Evolutionary conservation across 345 rosid genomes (phyloP).

Genomic region (Hirschfeldia incana): DNA sequence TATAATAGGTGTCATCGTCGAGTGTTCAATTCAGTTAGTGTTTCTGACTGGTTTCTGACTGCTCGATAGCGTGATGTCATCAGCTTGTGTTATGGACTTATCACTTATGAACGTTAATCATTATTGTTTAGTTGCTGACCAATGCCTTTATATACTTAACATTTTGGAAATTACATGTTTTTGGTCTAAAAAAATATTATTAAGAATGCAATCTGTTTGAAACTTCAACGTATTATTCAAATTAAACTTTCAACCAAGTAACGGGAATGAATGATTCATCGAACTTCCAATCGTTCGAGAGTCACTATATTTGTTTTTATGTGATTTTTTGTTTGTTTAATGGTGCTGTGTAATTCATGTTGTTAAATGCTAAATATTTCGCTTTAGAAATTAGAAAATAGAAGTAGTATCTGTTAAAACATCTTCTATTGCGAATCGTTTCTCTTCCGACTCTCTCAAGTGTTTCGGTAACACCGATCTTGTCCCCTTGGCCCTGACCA

Average conservation of each 20-base stretch:
- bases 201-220: neutral
- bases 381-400: neutral
- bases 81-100: neutral
- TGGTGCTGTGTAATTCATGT: no score
- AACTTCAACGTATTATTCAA: neutral
- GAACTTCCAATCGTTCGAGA: no score
- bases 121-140: neutral
- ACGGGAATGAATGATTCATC: no score
- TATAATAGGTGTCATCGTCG: constrained; percentile 6
- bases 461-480: no score
- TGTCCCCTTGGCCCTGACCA: no score
- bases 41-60: constrained; percentile 14
- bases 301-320: no score
- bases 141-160: neutral
- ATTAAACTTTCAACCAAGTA: no score
- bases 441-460: no score
- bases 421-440: neutral
- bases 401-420: neutral
- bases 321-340: no score
- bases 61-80: constrained; percentile 9
- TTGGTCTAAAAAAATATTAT: neutral
- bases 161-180: neutral
- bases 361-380: neutral
- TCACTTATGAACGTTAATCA: neutral
- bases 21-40: constrained; percentile 24